phyloP scores from a whole-genome alignment of 2,329 filamentous ascomycete genomes.

The Fusarium lyarnte region DNA sequence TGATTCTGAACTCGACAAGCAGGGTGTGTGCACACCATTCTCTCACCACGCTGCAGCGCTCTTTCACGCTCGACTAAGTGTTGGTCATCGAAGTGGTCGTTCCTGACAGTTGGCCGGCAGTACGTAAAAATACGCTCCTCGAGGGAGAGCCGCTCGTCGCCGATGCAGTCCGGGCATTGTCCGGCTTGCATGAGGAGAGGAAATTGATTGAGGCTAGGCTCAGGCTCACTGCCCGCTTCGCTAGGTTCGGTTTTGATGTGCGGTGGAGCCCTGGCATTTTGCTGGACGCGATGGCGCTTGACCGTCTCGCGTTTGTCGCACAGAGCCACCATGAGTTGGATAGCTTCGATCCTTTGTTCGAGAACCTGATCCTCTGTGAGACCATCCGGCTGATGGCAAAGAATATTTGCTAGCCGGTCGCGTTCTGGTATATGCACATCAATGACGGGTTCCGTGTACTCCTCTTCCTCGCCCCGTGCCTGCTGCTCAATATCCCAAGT shows the following conservation, averaged over 20 bases:
- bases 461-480: conserved; percentile 21
- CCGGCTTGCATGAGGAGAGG: not conserved
- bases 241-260: not conserved
- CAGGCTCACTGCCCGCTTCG: conserved; percentile 5
- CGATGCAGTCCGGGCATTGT: not conserved
- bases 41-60: not conserved
- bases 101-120: not conserved
- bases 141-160: not conserved
- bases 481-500: conserved; percentile 44
- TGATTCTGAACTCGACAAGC: not conserved
- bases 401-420: not conserved
- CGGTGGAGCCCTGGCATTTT: not conserved
- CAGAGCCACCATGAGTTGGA: not conserved
- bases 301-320: not conserved
- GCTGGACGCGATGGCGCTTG: not conserved
- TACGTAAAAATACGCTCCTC: conserved; percentile 2
- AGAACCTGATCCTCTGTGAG: not conserved
- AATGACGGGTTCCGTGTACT: conserved; percentile 32
- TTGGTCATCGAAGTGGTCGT: not conserved
- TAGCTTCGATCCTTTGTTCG: not conserved
- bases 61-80: not conserved
- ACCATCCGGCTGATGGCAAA: not conserved
- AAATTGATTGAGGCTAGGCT: not conserved
- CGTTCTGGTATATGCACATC: conserved; percentile 22
- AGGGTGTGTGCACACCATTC: not conserved